Percentiles rank a stretch among this genome's conserved stretches.
Evolutionary conservation across 495 filamentous ascomycete species (phyloP).

Genomic region (Hypoxylon lenormandii): DNA sequence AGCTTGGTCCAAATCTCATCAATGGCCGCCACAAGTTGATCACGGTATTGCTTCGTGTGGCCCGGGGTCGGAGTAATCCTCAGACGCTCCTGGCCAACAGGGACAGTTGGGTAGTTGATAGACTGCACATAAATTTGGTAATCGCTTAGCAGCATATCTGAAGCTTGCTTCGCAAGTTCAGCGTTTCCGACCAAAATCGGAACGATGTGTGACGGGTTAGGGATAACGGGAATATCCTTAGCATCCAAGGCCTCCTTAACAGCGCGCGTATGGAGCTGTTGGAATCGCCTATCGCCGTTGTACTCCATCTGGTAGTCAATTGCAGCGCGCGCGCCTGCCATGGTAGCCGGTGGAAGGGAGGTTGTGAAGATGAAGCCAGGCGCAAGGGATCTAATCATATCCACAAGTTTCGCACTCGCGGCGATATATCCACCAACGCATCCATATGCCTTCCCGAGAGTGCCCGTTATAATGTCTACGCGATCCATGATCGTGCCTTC

Average conservation of each 20-base stretch:
- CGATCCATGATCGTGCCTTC: slow-evolving; percentile 92
- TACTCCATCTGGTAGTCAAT: slow-evolving; percentile 90
- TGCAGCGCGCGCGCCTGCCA: slow-evolving; percentile 91
- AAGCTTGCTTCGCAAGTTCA: slow-evolving; percentile 89
- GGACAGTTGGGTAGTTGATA: slow-evolving; percentile 99
- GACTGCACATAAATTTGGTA: slow-evolving; percentile 96
- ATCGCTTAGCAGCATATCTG: slow-evolving; percentile 85
- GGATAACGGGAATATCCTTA: slow-evolving; percentile 94
- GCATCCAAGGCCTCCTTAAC: slow-evolving; percentile 83
- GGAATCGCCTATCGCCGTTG: slow-evolving; percentile 84
- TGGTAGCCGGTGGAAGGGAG: slow-evolving; percentile 91
- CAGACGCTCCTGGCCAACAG: slow-evolving; percentile 92
- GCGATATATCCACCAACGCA: slow-evolving; percentile 98
- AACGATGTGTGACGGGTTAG: slow-evolving; percentile 95
- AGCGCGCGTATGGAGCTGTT: slow-evolving; percentile 93
- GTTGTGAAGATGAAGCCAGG: slow-evolving; percentile 99
- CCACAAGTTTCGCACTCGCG: slow-evolving; percentile 85
- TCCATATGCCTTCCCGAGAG: slow-evolving; percentile 95
- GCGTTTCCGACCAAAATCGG: slow-evolving; percentile 94
- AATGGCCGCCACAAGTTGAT: slow-evolving; percentile 85
- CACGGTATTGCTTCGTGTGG: slow-evolving; percentile 81
- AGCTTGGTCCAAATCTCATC: slow-evolving; percentile 88
- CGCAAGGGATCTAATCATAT: slow-evolving; percentile 94
- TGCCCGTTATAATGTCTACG: slow-evolving; percentile 96
- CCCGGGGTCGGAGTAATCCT: slow-evolving; percentile 96